These are phyloP conservation scores for Abelmoschus esculentus DNA, from an alignment of 345 rosid genomes.

Conservation along the genomic window DNA sequence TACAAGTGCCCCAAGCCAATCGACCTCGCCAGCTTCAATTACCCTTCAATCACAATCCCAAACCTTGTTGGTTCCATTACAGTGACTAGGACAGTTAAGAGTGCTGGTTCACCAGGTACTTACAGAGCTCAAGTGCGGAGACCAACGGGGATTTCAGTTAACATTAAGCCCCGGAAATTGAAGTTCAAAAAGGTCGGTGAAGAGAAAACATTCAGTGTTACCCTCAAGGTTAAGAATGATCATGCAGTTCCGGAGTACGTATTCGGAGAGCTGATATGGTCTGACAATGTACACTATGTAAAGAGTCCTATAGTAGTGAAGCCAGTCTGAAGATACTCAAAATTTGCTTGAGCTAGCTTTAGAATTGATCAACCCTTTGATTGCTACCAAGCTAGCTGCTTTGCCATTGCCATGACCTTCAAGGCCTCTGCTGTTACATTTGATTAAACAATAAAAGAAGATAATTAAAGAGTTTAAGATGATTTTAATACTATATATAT, in stretches of 20 bases:
- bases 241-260: conserved; percentile 25
- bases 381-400: too few species aligned
- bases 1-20: conserved; percentile 38
- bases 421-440: too few species aligned
- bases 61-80: conserved; percentile 24
- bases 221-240: conserved; percentile 20
- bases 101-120: conserved; percentile 58
- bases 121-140: conserved; percentile 32
- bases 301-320: conserved; percentile 70
- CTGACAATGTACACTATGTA: conserved; percentile 52
- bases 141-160: conserved; percentile 43
- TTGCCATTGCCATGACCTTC: too few species aligned
- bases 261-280: conserved; percentile 66
- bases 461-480: neutral
- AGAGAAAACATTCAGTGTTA: conserved; percentile 47
- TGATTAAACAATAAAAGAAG: too few species aligned
- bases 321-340: conserved; percentile 11
- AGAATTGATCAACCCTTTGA: too few species aligned
- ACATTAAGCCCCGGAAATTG: conserved; percentile 42
- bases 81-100: conserved; percentile 49
- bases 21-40: conserved; percentile 51
- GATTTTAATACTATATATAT: neutral
- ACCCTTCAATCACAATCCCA: conserved; percentile 71
- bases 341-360: too few species aligned
- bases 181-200: conserved; percentile 46